phyloP scores from a whole-genome alignment of 108 stramenopile genomes.

The Nitzschia palea region DNA sequence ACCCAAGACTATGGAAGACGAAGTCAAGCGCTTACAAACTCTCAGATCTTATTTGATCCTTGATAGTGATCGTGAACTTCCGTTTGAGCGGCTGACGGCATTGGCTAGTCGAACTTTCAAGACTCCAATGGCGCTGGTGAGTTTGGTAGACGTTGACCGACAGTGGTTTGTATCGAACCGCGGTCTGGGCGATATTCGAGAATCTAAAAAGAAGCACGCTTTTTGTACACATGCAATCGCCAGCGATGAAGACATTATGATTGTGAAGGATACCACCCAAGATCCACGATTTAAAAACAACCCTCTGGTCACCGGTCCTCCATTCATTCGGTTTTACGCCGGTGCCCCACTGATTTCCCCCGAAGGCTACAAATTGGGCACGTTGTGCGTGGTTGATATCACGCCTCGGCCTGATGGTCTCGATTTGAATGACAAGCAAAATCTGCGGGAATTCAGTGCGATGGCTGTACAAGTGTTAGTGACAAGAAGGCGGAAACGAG shows the following conservation, averaged over 20 bases:
- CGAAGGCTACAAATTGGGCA: slow-evolving; percentile 77
- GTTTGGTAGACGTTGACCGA: slow-evolving; percentile 64
- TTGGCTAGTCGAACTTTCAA: slow-evolving; percentile 53
- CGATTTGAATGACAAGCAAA: slow-evolving; percentile 58
- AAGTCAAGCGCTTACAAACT: slow-evolving; percentile 59
- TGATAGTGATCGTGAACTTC: slow-evolving; percentile 63
- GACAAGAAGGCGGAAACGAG: slow-evolving; percentile 36
- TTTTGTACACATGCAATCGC: slow-evolving; percentile 85
- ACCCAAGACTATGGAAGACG: slow-evolving; percentile 47
- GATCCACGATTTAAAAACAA: slow-evolving; percentile 75
- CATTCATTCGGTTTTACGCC: slow-evolving; percentile 85
- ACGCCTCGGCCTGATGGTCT: slow-evolving; percentile 61
- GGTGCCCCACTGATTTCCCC: slow-evolving; percentile 73
- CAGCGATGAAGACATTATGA: slow-evolving; percentile 46
- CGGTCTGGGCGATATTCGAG: slow-evolving; percentile 67
- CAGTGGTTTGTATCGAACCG: slow-evolving; percentile 83
- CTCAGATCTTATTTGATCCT: slow-evolving; percentile 67
- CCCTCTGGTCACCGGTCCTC: slow-evolving; percentile 73
- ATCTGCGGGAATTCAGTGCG: slow-evolving; percentile 61
- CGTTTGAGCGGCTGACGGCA: slow-evolving; percentile 41
- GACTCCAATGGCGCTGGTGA: slow-evolving; percentile 70
- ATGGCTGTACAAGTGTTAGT: slow-evolving; percentile 71
- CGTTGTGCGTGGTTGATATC: slow-evolving; percentile 81
- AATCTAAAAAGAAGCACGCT: slow-evolving; percentile 76
- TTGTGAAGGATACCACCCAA: slow-evolving; percentile 62